phyloP scores from a whole-genome alignment of 768 basidiomycete genomes.

The Harrya chromipes region DNA sequence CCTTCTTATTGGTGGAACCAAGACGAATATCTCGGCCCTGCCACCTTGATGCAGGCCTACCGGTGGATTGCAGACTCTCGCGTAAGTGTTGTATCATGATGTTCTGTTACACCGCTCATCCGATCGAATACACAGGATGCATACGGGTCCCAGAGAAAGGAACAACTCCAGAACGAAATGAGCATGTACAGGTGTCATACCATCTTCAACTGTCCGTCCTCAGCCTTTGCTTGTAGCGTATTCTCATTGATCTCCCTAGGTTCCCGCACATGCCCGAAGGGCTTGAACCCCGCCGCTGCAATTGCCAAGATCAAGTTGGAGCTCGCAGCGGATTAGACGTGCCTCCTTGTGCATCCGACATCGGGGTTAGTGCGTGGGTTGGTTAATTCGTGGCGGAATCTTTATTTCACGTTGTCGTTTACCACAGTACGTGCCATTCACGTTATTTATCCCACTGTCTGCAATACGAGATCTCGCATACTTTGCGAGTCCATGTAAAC shows the following conservation, averaged over 20 bases:
- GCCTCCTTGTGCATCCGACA: background rate
- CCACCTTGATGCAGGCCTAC: constrained; percentile 95
- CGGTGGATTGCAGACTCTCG: constrained; percentile 98
- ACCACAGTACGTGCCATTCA: background rate
- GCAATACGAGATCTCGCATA: background rate
- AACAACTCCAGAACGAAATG: constrained; percentile 92
- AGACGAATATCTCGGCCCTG: constrained; percentile 96
- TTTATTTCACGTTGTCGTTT: too few species aligned
- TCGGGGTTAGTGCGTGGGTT: constrained; percentile 1
- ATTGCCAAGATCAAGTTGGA: constrained; percentile 94
- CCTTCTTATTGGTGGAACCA: constrained; percentile 99
- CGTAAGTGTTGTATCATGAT: constrained; percentile 41
- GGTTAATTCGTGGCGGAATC: background rate
- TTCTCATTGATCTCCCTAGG: constrained; percentile 37
- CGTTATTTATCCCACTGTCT: background rate
- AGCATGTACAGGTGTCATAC: constrained; percentile 98
- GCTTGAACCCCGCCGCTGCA: constrained; percentile 87
- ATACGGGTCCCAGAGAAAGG: constrained; percentile 76
- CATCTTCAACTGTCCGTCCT: constrained; percentile 85
- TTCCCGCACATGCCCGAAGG: constrained; percentile 96
- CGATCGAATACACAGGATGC: constrained; percentile 52
- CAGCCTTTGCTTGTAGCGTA: background rate
- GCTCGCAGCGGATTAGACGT: constrained; percentile 64
- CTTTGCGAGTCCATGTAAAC: too few species aligned
- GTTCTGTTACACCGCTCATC: background rate